Percentiles rank a stretch among this genome's conserved stretches.
Conservation (phyloP, 108 stramenopile species). For the Schizochytrium sp. region DNA sequence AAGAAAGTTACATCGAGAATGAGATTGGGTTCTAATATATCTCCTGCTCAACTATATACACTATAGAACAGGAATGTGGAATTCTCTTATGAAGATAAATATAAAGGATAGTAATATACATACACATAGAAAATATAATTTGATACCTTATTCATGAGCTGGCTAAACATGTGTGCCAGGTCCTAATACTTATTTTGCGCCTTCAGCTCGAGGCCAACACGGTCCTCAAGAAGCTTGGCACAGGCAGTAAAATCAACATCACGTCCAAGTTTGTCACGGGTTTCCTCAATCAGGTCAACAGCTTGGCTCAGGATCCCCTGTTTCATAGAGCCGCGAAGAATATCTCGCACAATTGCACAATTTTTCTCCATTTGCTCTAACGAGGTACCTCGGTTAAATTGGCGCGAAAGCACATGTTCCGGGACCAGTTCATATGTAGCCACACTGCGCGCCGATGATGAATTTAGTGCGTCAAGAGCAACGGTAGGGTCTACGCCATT, state of each 20-base stretch:
- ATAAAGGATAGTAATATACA: too few species aligned
- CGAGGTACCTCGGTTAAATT: slow-evolving; percentile 61
- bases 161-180: not conserved
- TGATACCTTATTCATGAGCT: not conserved
- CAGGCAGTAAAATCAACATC: not conserved
- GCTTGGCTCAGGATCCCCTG: not conserved
- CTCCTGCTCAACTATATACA: too few species aligned
- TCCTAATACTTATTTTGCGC: not conserved
- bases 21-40: too few species aligned
- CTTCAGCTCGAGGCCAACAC: not conserved
- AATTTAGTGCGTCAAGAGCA: slow-evolving; percentile 61
- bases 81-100: too few species aligned
- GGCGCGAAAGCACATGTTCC: slow-evolving; percentile 50
- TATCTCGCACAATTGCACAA: not conserved
- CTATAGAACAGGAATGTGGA: too few species aligned
- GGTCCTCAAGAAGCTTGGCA: slow-evolving; percentile 45
- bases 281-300: not conserved
- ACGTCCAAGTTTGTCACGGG: not conserved
- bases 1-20: too few species aligned
- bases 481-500: slow-evolving; percentile 54
- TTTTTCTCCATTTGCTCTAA: slow-evolving; percentile 62
- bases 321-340: not conserved
- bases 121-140: not conserved
- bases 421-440: slow-evolving; percentile 62
- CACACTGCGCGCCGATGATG: slow-evolving; percentile 48